Percentiles rank a stretch among this genome's conserved stretches.
phyloP scores from a whole-genome alignment of 2,329 filamentous ascomycete species.

The Ustilaginoidea virens region DNA sequence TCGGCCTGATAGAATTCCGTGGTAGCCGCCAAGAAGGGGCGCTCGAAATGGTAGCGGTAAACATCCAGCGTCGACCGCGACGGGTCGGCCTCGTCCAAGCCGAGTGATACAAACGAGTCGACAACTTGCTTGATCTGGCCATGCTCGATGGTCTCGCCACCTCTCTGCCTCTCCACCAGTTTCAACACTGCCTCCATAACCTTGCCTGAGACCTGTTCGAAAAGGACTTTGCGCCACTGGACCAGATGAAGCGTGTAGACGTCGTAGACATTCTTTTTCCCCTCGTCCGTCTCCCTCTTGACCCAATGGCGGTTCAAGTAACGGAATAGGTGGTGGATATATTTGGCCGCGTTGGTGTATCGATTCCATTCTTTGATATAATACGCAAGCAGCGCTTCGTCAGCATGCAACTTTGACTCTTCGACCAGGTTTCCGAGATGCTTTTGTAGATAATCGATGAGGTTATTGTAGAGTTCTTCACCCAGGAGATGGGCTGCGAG shows the following conservation, averaged over 20 bases:
- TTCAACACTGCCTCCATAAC: constrained; percentile 94
- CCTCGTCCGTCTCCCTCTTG: constrained; percentile 95
- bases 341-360: constrained; percentile 91
- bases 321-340: constrained; percentile 90
- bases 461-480: constrained; percentile 86
- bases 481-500: constrained; percentile 72
- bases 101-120: constrained; percentile 89
- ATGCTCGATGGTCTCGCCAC: constrained; percentile 95
- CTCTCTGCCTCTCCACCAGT: constrained; percentile 91
- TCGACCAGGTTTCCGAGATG: constrained; percentile 61
- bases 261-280: constrained; percentile 95
- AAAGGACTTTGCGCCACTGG: constrained; percentile 87
- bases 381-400: constrained; percentile 79
- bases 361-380: constrained; percentile 96
- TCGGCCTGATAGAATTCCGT: constrained; percentile 78
- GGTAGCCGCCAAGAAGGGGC: constrained; percentile 78
- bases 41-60: constrained; percentile 84
- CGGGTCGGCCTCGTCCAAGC: constrained; percentile 82
- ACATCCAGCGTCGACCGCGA: constrained; percentile 92
- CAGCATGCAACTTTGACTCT: constrained; percentile 63
- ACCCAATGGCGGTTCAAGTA: constrained; percentile 99
- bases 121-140: constrained; percentile 94
- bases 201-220: constrained; percentile 65
- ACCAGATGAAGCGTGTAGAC: constrained; percentile 95
- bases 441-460: constrained; percentile 67